Evolutionary conservation across 2,329 filamentous ascomycete genomes (phyloP).

Genomic region (Colletotrichum gigasporum): DNA sequence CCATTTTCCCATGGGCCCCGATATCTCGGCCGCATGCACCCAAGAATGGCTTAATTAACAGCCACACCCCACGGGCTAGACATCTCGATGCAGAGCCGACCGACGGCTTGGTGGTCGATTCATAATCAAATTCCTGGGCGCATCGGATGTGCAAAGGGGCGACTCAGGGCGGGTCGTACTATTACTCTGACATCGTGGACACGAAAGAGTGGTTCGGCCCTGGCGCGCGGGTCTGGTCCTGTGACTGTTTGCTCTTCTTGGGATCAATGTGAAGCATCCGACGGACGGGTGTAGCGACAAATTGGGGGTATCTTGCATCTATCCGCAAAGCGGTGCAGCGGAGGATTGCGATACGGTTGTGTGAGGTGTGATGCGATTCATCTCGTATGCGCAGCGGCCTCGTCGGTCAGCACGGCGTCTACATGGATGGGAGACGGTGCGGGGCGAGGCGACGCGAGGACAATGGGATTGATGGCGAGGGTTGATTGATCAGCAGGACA

Average conservation of each 20-base stretch:
- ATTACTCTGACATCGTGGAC: neutral
- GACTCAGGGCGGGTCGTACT: neutral
- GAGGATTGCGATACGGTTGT: neutral
- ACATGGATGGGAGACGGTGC: neutral
- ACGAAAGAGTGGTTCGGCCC: neutral
- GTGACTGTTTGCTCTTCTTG: neutral
- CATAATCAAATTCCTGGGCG: neutral
- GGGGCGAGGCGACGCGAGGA: neutral
- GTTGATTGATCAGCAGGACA: conserved; percentile 24
- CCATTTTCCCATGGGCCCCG: conserved; percentile 22
- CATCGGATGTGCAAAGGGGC: neutral
- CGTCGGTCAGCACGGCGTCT: neutral
- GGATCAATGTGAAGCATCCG: too few relatives aligned
- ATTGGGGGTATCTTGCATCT: neutral
- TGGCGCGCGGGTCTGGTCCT: neutral
- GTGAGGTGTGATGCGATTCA: neutral
- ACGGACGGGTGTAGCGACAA: neutral
- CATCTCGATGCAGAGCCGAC: conserved; percentile 9
- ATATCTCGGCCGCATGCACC: conserved; percentile 14
- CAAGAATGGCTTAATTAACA: conserved; percentile 18
- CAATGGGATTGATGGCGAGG: conserved; percentile 12
- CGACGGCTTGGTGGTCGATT: conserved; percentile 13
- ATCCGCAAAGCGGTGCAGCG: neutral
- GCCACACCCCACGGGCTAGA: conserved; percentile 8
- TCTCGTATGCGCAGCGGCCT: neutral